Percentiles rank a stretch among this genome's conserved stretches.
Evolutionary conservation across 2,329 filamentous ascomycete species (phyloP).

Genomic region (Dothidotthia symphoricarpi): DNA sequence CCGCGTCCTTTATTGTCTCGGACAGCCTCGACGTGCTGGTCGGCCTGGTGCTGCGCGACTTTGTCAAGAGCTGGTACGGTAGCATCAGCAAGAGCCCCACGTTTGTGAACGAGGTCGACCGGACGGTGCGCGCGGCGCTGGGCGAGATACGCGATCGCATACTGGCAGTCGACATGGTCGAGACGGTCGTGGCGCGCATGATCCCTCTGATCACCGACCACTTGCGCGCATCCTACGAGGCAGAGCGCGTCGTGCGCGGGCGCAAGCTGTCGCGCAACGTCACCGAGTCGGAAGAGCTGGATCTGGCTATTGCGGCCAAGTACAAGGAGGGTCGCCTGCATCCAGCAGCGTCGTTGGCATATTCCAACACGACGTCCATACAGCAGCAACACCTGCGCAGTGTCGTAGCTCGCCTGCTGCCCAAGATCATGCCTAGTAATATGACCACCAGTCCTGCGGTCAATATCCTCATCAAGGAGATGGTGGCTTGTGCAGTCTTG

Average conservation of each 20-base stretch:
- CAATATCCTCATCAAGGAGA: conserved; percentile 76
- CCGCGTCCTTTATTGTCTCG: conserved; percentile 73
- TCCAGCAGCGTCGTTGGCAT: conserved; percentile 76
- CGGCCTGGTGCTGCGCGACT: conserved; percentile 74
- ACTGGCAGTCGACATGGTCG: conserved; percentile 75
- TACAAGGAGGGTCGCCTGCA: conserved; percentile 88
- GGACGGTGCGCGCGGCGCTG: conserved; percentile 70
- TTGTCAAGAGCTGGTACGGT: conserved; percentile 84
- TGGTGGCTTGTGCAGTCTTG: conserved; percentile 89
- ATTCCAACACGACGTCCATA: conserved; percentile 77
- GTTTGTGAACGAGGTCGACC: conserved; percentile 86
- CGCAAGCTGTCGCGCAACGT: conserved; percentile 84
- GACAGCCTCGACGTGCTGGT: conserved; percentile 77
- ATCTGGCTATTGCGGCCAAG: conserved; percentile 91
- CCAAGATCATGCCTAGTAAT: conserved; percentile 68
- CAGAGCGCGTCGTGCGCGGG: conserved; percentile 82
- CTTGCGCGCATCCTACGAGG: conserved; percentile 85
- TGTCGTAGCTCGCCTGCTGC: conserved; percentile 69
- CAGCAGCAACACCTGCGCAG: conserved; percentile 87
- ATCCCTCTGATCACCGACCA: conserved; percentile 87
- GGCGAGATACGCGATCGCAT: conserved; percentile 69
- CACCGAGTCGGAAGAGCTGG: conserved; percentile 94
- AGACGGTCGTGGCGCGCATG: conserved; percentile 75
- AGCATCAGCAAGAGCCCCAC: conserved; percentile 76
- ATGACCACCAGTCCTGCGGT: conserved; percentile 80